Percentiles rank a stretch among this genome's conserved stretches.
phyloP scores from a whole-genome alignment of 176 grass and related monocot genomes.

The Saccharum spontaneum region DNA sequence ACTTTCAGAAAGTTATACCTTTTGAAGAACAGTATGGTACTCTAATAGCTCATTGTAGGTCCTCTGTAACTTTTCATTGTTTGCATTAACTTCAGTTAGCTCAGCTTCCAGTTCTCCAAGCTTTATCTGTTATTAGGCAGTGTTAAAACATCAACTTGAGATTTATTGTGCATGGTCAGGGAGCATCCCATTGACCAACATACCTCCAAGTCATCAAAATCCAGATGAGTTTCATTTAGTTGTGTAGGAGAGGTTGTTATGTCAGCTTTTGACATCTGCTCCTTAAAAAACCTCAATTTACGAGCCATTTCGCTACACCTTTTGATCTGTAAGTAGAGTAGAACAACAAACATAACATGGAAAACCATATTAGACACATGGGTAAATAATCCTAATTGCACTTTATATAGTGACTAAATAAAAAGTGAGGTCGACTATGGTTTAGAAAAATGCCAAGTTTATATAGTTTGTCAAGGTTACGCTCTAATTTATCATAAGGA shows the following conservation, averaged over 20 bases:
- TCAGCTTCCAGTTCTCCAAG: constrained; percentile 88
- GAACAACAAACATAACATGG: neutral
- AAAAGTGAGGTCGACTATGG: neutral
- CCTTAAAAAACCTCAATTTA: constrained; percentile 77
- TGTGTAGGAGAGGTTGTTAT: constrained; percentile 49
- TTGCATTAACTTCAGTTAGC: constrained; percentile 94
- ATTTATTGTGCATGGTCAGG: neutral
- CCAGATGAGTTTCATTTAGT: constrained; percentile 42
- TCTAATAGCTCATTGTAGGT: constrained; percentile 82
- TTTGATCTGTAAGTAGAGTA: constrained; percentile 73
- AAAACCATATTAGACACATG: neutral
- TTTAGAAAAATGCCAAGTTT: constrained; percentile 8
- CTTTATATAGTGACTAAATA: neutral
- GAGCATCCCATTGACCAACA: neutral
- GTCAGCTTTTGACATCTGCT: constrained; percentile 83
- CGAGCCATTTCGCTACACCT: constrained; percentile 91
- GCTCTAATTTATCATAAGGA: neutral
- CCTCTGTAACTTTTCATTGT: constrained; percentile 83
- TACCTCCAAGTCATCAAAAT: constrained; percentile 87
- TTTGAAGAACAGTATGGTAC: constrained; percentile 83
- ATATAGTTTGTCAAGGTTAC: neutral
- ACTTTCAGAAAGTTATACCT: constrained; percentile 50
- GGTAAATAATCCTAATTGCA: neutral
- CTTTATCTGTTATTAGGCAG: constrained; percentile 66
- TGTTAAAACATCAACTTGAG: constrained; percentile 9